These are phyloP conservation scores for Sporodiniella umbellata DNA, from an alignment of 371 early-diverging fungal species.

Conservation along the genomic window DNA sequence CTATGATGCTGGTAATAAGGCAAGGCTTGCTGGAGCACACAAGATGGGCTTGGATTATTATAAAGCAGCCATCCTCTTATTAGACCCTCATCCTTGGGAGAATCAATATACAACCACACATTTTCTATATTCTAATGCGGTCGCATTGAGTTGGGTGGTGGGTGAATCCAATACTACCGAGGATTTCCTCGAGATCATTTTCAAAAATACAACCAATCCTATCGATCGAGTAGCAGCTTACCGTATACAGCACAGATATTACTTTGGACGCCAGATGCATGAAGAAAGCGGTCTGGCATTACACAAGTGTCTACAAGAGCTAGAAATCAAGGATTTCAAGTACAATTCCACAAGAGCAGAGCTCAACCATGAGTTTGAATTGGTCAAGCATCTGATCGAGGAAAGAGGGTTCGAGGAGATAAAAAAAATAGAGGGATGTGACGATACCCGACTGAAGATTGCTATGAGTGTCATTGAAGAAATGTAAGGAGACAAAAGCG, in stretches of 20 bases:
- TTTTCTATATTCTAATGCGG: constrained; percentile 30
- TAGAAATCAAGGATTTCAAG: constrained; percentile 19
- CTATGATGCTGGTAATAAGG: constrained; percentile 33
- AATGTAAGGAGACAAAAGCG: too few relatives aligned
- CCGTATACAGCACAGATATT: constrained; percentile 36
- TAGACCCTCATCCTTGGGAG: constrained; percentile 17
- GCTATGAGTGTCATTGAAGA: constrained; percentile 38
- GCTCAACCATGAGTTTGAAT: constrained; percentile 13
- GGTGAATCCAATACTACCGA: constrained; percentile 38
- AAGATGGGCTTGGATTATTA: constrained; percentile 33
- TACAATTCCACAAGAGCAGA: constrained; percentile 11
- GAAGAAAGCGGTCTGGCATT: constrained; percentile 21
- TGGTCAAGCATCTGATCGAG: constrained; percentile 12
- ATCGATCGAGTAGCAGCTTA: constrained; percentile 33
- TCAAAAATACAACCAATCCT: constrained; percentile 26
- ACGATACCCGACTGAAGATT: constrained; percentile 18
- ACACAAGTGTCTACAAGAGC: constrained; percentile 25
- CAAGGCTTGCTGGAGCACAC: constrained; percentile 40
- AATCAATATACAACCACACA: constrained; percentile 19
- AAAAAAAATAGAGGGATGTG: constrained; percentile 14
- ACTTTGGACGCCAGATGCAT: constrained; percentile 36
- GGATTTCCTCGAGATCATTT: constrained; percentile 21
- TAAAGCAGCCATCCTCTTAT: constrained; percentile 28
- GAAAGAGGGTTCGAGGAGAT: constrained; percentile 18
- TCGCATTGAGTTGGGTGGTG: constrained; percentile 34